Percentiles rank a stretch among this genome's conserved stretches.
Evolutionary conservation across 2,329 filamentous ascomycete genomes (phyloP).

Genomic region (Colletotrichum sp.): DNA sequence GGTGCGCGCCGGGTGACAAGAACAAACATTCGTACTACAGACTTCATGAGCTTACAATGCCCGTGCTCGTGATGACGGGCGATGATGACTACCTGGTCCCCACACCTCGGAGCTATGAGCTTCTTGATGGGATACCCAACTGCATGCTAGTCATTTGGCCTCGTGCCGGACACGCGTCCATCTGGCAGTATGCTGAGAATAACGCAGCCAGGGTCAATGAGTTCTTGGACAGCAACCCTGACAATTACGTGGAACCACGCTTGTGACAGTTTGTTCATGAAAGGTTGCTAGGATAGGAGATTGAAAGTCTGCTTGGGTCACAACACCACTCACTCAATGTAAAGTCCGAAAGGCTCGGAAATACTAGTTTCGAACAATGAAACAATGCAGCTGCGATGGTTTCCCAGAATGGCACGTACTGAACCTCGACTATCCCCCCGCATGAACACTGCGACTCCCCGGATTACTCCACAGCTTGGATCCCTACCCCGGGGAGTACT

Average conservation of each 20-base stretch:
- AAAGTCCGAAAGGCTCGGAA: not conserved
- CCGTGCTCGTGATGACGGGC: conserved; percentile 10
- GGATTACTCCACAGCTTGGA: not conserved
- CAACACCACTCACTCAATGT: not conserved
- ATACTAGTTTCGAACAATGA: not conserved
- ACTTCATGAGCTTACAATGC: not conserved
- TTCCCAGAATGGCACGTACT: not conserved
- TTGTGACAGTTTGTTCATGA: not conserved
- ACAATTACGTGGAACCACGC: not conserved
- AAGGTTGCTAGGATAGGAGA: not conserved
- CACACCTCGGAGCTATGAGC: conserved; percentile 5
- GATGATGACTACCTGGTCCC: conserved; percentile 11
- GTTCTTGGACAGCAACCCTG: not conserved
- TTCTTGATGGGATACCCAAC: not conserved
- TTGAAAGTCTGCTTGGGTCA: not conserved
- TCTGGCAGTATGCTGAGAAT: conserved; percentile 10
- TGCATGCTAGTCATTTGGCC: conserved; percentile 7
- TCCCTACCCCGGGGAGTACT: not conserved
- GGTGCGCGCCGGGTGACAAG: not conserved
- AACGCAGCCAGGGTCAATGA: not conserved
- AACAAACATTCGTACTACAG: conserved; percentile 1
- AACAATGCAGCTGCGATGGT: not conserved
- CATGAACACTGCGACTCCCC: not conserved
- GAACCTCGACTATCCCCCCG: not conserved
- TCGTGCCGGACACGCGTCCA: not conserved